phyloP scores from a whole-genome alignment of 2,329 filamentous ascomycete genomes.

The Sarocladiaceae sp. region DNA sequence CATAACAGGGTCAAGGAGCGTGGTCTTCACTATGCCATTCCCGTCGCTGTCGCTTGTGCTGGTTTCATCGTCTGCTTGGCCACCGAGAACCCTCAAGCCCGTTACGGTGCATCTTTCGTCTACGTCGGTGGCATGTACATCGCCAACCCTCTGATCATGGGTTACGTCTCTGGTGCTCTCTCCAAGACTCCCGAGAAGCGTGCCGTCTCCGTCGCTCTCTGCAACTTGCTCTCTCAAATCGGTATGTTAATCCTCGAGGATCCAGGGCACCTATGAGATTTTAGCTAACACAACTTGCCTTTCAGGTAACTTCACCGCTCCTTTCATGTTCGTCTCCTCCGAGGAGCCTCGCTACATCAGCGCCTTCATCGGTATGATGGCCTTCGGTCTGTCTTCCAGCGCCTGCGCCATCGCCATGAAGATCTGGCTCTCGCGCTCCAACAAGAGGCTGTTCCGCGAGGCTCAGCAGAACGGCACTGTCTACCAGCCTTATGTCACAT shows the following conservation, averaged over 20 bases:
- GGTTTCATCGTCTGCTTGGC: slow-evolving; percentile 18
- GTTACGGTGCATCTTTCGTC: slow-evolving; percentile 9
- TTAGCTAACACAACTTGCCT: background rate
- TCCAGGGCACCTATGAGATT: background rate
- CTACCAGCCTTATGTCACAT: slow-evolving; percentile 16
- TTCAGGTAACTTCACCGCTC: slow-evolving; percentile 8
- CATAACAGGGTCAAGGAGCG: slow-evolving; percentile 14
- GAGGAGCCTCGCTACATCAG: slow-evolving; percentile 16
- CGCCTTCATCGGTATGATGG: slow-evolving; percentile 18
- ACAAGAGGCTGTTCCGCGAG: slow-evolving; percentile 14
- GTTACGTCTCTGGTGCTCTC: slow-evolving; percentile 13
- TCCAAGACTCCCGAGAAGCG: slow-evolving; percentile 17
- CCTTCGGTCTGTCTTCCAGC: slow-evolving; percentile 12
- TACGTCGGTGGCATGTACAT: slow-evolving; percentile 12
- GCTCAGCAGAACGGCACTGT: slow-evolving; percentile 13
- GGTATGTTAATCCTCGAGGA: background rate
- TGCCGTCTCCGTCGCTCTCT: slow-evolving; percentile 15
- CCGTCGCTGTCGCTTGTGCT: slow-evolving; percentile 15
- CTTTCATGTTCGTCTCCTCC: slow-evolving; percentile 14
- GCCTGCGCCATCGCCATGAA: slow-evolving; percentile 15
- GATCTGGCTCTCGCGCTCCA: slow-evolving; percentile 15
- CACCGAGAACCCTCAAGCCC: slow-evolving; percentile 11
- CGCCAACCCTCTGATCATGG: slow-evolving; percentile 14
- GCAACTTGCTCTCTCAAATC: slow-evolving; percentile 9
- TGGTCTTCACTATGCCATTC: slow-evolving; percentile 14